These are phyloP conservation scores for Alternaria ethzedia DNA, from an alignment of 2,329 filamentous ascomycete genomes.

Conservation along the genomic window DNA sequence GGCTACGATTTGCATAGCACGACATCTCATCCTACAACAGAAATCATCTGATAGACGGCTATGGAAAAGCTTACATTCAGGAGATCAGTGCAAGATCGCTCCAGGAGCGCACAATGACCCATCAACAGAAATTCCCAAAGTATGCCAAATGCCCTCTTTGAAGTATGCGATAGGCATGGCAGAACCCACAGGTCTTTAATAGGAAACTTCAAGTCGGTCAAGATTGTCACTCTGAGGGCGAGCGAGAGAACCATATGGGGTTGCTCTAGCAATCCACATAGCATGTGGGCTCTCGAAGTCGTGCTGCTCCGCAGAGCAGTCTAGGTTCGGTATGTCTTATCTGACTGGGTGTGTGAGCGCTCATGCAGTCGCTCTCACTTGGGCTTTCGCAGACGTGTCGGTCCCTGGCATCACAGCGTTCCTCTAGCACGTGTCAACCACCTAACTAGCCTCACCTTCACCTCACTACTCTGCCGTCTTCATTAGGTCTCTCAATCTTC, in stretches of 20 bases:
- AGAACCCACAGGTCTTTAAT: not conserved
- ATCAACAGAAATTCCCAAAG: not conserved
- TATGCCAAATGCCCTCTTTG: not conserved
- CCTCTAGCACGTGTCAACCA: not conserved
- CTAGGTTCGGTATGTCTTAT: too few relatives aligned
- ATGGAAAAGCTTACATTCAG: not conserved
- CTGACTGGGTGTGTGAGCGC: too few relatives aligned
- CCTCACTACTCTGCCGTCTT: not conserved
- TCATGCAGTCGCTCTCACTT: not conserved
- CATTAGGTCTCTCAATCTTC: not conserved
- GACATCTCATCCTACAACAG: not conserved
- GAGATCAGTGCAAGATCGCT: not conserved
- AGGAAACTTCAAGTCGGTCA: too few relatives aligned
- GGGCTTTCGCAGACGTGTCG: not conserved
- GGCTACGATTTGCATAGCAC: not conserved
- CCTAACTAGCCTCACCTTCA: not conserved
- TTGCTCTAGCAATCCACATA: not conserved
- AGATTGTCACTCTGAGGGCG: not conserved
- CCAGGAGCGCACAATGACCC: not conserved
- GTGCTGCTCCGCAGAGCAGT: not conserved
- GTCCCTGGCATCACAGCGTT: not conserved
- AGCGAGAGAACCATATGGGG: rapidly evolving
- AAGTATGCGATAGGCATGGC: not conserved
- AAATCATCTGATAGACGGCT: not conserved
- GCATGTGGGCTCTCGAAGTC: not conserved